Evolutionary conservation across 805 yeast species (phyloP), one percentile per base, ranked within the genome.

Genomic region (Phaffomyces antillensis): DNA sequence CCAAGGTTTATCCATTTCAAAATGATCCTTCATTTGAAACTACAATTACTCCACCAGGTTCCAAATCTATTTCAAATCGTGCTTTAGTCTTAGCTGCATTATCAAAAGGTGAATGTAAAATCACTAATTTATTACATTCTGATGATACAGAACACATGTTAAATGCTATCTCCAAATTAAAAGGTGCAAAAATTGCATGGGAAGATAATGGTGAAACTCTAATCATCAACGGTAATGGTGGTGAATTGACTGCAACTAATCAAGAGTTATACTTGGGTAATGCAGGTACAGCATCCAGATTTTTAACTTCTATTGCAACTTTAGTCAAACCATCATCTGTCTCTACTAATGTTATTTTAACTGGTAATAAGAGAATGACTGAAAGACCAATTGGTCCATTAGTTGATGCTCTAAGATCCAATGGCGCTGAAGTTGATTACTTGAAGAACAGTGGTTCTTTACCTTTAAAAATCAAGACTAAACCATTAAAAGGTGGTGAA

Each of bases 281-380:
- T 60, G 98, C 99, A 1, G 99, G 99, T 53, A 93, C 99, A 37
- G 98, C 99, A 5, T 86, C 97, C 7, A 77, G 99, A 58, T 93
- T 93, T 64, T 75, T 93, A 60, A 86, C 97, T 3, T 79, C 96
- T 2, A 91, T 93, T 26, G 96, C 96, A 17, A 76, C 96, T n/a
- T 70, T 90, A 48, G 95, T 86, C 6, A 71, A 76, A 18, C 69
- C 80, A 26, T 58, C 73, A 15, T 58, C 62, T 3, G 61, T 55
- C 6, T 57, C 62, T 11, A 68, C 73, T 31, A 59, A 70, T 47
- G 79, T 89, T 26, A 68, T 79, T 7, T 72, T 93, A 50, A 93
- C 98, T 2, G 99, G 99, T 54, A 93, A 93, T 65, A 83, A 86
- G 41, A 79, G 99, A 65, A 93, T 93, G 99, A 95, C 90, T 65